Percentiles rank a stretch among this genome's conserved stretches.
Evolutionary conservation across 805 yeast genomes (phyloP).

Genomic region (Kuraishia cidri): DNA sequence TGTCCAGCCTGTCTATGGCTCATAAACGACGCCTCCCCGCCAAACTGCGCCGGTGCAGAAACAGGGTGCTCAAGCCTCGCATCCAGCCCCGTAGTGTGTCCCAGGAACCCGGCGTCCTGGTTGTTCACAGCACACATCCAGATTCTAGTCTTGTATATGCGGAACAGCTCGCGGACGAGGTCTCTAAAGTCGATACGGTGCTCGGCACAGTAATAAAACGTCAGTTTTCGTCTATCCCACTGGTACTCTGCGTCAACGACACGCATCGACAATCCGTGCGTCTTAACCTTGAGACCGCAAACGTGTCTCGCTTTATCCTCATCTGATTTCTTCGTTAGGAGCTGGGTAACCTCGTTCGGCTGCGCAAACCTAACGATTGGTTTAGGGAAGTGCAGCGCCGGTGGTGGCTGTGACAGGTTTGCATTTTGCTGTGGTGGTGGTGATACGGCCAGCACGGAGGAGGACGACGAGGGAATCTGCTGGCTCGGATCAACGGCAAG

Average conservation of each 20-base stretch:
- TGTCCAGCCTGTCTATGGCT: no score
- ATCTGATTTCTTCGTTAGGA: conserved; percentile 50
- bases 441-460: conserved; percentile 2
- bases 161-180: conserved; percentile 64
- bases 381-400: conserved; percentile 59
- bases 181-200: conserved; percentile 73
- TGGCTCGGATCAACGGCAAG: conserved; percentile 23
- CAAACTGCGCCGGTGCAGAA: no score
- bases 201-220: conserved; percentile 58
- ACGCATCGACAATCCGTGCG: conserved; percentile 41
- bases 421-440: conserved; percentile 6
- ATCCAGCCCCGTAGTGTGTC: no score
- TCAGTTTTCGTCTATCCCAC: conserved; percentile 75
- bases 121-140: conserved; percentile 77
- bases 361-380: conserved; percentile 57
- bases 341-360: conserved; percentile 48
- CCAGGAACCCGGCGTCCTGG: no score
- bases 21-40: no score
- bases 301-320: conserved; percentile 61
- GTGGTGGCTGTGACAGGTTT: conserved; percentile 15
- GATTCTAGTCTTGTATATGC: conserved; percentile 70
- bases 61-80: no score
- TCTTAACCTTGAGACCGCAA: conserved; percentile 49
- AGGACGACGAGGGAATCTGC: neutral
- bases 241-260: conserved; percentile 78